Conservation (phyloP, 2,329 filamentous ascomycete genomes). For the Penicillium rolfsii region DNA sequence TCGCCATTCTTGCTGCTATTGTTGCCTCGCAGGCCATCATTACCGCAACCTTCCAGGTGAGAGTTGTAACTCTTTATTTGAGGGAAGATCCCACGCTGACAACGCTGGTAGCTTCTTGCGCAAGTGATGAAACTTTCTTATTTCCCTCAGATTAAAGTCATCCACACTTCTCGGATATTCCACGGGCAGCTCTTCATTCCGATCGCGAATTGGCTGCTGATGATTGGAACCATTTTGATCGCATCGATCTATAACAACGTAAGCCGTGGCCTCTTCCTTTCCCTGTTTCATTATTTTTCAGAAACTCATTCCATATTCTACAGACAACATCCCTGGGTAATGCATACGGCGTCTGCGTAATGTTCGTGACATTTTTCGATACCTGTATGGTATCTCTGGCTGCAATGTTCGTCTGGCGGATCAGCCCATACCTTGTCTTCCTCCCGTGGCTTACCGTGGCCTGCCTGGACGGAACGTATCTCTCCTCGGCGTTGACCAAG, state of each 20-base stretch:
- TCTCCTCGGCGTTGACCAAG: constrained; percentile 1
- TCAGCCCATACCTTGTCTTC: not conserved
- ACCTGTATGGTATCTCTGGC: constrained; percentile 3
- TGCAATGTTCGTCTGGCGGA: constrained; percentile 2
- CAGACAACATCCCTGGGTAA: not conserved
- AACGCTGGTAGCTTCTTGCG: not conserved
- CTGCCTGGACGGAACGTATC: not conserved
- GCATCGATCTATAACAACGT: constrained; percentile 3
- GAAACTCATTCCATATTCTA: not conserved
- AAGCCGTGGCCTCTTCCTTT: not conserved
- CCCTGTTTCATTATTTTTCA: not conserved
- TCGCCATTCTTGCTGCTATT: not conserved
- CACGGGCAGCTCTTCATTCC: constrained; percentile 1
- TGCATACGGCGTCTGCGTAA: constrained; percentile 1
- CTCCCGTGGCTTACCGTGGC: constrained; percentile 1
- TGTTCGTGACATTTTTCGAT: constrained; percentile 3
- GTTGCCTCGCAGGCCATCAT: constrained; percentile 6
- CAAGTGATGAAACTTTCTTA: constrained; percentile 5
- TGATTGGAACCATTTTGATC: constrained; percentile 1
- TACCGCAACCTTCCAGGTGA: constrained; percentile 5
- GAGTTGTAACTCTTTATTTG: not conserved
- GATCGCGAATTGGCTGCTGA: constrained; percentile 1
- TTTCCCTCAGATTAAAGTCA: constrained; percentile 4
- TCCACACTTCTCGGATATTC: not conserved
- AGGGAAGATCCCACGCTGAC: not conserved